Evolutionary conservation across 2,329 filamentous ascomycete species (phyloP).

Genomic region (Colletotrichum orchidophilum): DNA sequence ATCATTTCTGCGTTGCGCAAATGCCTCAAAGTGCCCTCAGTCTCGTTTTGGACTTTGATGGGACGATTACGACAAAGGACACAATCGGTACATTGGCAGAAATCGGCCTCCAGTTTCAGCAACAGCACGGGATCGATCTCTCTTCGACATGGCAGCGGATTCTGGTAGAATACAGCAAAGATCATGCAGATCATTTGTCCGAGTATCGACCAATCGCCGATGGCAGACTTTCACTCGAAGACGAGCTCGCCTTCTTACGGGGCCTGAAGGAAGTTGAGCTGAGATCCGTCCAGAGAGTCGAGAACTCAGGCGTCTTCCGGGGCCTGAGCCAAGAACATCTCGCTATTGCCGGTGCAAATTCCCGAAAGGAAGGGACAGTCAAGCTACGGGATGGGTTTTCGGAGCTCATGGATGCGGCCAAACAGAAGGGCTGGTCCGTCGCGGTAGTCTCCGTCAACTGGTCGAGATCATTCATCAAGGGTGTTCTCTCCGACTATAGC

Average conservation of each 20-base stretch:
- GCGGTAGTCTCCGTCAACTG: constrained; percentile 62
- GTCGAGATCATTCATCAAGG: constrained; percentile 58
- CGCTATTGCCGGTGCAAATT: constrained; percentile 48
- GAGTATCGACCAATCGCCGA: constrained; percentile 44
- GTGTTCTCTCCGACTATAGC: constrained; percentile 47
- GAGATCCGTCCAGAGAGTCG: constrained; percentile 55
- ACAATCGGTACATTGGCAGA: constrained; percentile 59
- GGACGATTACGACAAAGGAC: constrained; percentile 65
- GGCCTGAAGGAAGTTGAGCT: constrained; percentile 55
- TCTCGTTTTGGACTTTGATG: constrained; percentile 68
- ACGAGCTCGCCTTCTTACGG: constrained; percentile 55
- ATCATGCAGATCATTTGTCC: constrained; percentile 49
- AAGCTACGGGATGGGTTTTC: constrained; percentile 51
- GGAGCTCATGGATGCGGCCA: constrained; percentile 41
- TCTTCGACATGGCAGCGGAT: constrained; percentile 53
- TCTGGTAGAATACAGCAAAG: constrained; percentile 55
- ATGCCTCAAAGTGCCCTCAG: constrained; percentile 42
- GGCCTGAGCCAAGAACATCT: constrained; percentile 47
- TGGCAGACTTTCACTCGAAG: constrained; percentile 44
- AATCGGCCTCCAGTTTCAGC: constrained; percentile 49
- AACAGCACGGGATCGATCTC: constrained; percentile 43
- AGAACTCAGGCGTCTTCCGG: constrained; percentile 54
- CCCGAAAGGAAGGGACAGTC: constrained; percentile 45
- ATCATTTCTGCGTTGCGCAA: not conserved
- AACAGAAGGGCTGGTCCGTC: constrained; percentile 47